Evolutionary conservation across 805 yeast species (phyloP).

Genomic region (Schwanniomyces vanrijiae): DNA sequence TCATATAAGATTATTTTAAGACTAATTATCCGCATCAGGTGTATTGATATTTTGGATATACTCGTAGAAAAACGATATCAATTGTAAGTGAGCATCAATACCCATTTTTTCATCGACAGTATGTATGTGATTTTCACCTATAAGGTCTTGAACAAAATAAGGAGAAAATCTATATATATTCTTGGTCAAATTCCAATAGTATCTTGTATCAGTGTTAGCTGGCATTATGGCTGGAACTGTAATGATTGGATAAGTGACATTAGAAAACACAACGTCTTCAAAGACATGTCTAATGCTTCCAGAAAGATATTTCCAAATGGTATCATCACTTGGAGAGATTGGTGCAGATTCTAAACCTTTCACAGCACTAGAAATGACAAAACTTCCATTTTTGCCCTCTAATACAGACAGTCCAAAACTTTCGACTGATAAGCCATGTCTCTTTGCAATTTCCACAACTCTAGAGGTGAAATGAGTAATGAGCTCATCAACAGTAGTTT

Average conservation of each 20-base stretch:
- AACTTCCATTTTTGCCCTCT: constrained; percentile 17
- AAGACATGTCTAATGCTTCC: constrained; percentile 47
- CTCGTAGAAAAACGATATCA: constrained; percentile 56
- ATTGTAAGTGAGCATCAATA: constrained; percentile 59
- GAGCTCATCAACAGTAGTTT: constrained; percentile 22
- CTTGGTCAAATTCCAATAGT: constrained; percentile 61
- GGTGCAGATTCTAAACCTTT: constrained; percentile 44
- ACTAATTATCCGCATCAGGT: constrained; percentile 13
- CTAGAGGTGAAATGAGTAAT: constrained; percentile 20
- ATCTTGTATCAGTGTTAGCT: constrained; percentile 70
- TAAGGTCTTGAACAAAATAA: constrained; percentile 31
- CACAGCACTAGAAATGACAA: constrained; percentile 10
- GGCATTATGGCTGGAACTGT: constrained; percentile 62
- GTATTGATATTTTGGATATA: constrained; percentile 46
- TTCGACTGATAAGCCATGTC: constrained; percentile 30
- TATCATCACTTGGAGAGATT: constrained; percentile 38
- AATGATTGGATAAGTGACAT: constrained; percentile 30
- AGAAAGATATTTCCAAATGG: constrained; percentile 42
- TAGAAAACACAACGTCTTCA: constrained; percentile 42
- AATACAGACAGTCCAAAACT: constrained; percentile 28
- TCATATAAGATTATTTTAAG: neutral
- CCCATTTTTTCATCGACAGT: constrained; percentile 62
- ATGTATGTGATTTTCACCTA: constrained; percentile 46
- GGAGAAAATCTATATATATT: constrained; percentile 66
- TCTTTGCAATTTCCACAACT: constrained; percentile 26